Evolutionary conservation across 352 stramenopile genomes (phyloP), one percentile per base, ranked within the genome.

Genomic region (Globisporangium yorkense): DNA sequence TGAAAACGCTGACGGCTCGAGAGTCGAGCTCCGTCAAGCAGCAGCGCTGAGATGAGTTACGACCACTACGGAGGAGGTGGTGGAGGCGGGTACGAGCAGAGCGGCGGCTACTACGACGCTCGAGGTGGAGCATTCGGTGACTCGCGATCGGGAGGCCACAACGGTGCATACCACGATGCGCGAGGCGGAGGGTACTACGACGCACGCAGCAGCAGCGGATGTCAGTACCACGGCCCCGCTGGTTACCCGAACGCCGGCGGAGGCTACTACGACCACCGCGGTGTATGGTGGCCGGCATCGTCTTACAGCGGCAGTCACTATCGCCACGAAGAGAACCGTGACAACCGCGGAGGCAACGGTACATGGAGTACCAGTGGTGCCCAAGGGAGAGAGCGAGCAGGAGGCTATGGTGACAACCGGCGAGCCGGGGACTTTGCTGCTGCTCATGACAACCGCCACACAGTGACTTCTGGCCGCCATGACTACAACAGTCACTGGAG

Each of bases 41-140:
- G 15, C 41, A 21, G 9, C 40, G 40, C 21, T 24, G 8, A 21
- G 41, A 87, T 87, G 77, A 87, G 77, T 44, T 84, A 81, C 57
- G 57, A 54, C 51, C 69, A 65, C 21, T 51, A 65, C 31, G 54
- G 67, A 12, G 70, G 58, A 29, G 62, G 63, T 24, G 54, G 62
- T n/a, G 52, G 57, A 9, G 15, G 55, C 40, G 61, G 68, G 5
- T 74, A 79, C 45, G 68, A 68, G 16, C 60, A 48, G 57, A 57
- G 61, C 13, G 58, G 60, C 10, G 61, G 57, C 59, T 53, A 60
- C 5, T 41, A 54, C 46, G 49, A 57, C 49, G 51, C 45, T 40
- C 45, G 66, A 37, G 35, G 68, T 24, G 21, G 21, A 24, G 21
- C 21, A 24, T 24, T 24, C 44, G 56, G 66, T 31, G 64, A 16